Percentiles rank a stretch among this genome's conserved stretches.
phyloP scores from a whole-genome alignment of 2,329 filamentous ascomycete genomes.

The Cadophora gregata region DNA sequence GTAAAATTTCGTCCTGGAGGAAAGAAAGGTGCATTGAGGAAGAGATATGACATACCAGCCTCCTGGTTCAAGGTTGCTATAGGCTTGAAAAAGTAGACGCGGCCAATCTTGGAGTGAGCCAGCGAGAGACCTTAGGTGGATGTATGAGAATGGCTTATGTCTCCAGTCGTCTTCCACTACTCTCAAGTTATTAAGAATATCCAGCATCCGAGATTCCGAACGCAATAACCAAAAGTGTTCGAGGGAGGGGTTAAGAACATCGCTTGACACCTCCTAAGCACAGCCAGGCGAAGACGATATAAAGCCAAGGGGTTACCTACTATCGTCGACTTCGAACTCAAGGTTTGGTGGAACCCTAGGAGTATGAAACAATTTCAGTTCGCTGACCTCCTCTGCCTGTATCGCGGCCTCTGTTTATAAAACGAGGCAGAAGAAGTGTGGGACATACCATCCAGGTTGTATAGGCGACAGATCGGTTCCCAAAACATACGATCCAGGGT shows the following conservation, averaged over 20 bases:
- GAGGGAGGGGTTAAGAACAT: too few species aligned
- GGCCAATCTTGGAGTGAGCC: constrained; percentile 46
- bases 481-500: constrained; percentile 35
- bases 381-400: too few species aligned
- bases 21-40: too few species aligned
- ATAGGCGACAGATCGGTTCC: constrained; percentile 39
- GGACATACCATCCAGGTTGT: constrained; percentile 37
- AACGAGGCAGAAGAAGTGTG: neutral
- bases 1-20: too few species aligned
- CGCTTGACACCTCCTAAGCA: too few species aligned
- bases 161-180: constrained; percentile 41
- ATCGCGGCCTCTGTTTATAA: neutral
- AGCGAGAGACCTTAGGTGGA: constrained; percentile 48
- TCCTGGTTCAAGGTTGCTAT: constrained; percentile 34
- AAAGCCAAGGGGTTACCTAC: too few species aligned
- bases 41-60: constrained; percentile 29
- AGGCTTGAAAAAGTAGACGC: constrained; percentile 33
- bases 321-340: constrained; percentile 45
- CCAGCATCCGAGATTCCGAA: too few species aligned
- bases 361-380: neutral
- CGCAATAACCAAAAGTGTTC: too few species aligned
- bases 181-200: too few species aligned
- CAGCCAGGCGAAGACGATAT: too few species aligned
- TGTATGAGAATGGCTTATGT: constrained; percentile 42
- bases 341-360: constrained; percentile 39